phyloP scores from a whole-genome alignment of 345 rosid species.

The Eucalyptus viminalis region DNA sequence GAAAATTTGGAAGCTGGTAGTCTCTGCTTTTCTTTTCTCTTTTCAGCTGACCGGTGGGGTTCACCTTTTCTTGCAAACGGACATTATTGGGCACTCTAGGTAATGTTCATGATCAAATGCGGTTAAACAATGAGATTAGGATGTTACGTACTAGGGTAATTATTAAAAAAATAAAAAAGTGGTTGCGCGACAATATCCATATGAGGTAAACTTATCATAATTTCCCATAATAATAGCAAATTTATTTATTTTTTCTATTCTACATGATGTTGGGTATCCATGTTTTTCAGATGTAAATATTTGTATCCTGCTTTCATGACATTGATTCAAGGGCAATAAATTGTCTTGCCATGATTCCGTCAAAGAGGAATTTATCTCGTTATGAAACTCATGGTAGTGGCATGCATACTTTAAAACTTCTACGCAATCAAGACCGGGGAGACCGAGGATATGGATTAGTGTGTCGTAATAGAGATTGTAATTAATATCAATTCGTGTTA shows the following conservation, averaged over 20 bases:
- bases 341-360: neutral
- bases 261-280: neutral
- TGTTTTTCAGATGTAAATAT: neutral
- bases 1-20: neutral
- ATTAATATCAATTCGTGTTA: neutral
- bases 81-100: neutral
- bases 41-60: neutral
- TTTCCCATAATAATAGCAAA: neutral
- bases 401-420: neutral
- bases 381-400: neutral
- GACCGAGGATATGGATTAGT: neutral
- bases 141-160: neutral
- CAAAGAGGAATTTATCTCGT: neutral
- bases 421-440: neutral
- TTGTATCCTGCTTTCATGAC: neutral
- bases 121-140: neutral
- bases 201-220: neutral
- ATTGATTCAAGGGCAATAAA: neutral
- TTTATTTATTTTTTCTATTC: neutral
- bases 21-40: neutral
- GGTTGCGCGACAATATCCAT: neutral
- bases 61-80: neutral
- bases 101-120: neutral
- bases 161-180: neutral
- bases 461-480: neutral